Conservation (phyloP, 768 basidiomycete genomes). For the Lactarius deliciosus region DNA sequence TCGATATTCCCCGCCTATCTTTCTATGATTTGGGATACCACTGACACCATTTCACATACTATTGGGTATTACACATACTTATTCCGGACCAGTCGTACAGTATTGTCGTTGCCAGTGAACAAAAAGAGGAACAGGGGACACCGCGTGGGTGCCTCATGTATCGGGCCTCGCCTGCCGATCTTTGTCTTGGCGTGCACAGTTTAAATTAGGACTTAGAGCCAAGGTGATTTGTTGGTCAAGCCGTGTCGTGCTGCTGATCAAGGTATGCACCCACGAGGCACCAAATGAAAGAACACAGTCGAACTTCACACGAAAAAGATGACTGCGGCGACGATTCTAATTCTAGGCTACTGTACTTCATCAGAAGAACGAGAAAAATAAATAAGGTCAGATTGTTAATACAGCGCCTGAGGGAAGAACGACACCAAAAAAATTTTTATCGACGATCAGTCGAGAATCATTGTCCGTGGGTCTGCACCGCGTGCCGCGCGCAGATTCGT, state of each 20-base stretch:
- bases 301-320: neutral
- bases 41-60: neutral
- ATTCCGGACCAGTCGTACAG: neutral
- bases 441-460: constrained; percentile 37
- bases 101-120: neutral
- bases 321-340: neutral
- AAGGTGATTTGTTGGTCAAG: neutral
- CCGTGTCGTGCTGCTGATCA: neutral
- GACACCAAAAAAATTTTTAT: neutral
- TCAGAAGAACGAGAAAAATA: too few species aligned
- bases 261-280: neutral
- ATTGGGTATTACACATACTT: neutral
- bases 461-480: constrained; percentile 40
- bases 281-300: neutral
- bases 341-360: too few species aligned
- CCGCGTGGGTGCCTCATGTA: constrained; percentile 1
- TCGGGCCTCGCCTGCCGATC: neutral
- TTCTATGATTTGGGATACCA: neutral
- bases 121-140: neutral
- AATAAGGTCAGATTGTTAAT: too few species aligned
- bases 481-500: constrained; percentile 40
- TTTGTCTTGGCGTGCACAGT: neutral
- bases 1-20: neutral
- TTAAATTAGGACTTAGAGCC: neutral
- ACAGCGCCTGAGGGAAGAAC: neutral